Conservation (phyloP, 495 filamentous ascomycete species). For the Hyaloscypha hepaticicola region DNA sequence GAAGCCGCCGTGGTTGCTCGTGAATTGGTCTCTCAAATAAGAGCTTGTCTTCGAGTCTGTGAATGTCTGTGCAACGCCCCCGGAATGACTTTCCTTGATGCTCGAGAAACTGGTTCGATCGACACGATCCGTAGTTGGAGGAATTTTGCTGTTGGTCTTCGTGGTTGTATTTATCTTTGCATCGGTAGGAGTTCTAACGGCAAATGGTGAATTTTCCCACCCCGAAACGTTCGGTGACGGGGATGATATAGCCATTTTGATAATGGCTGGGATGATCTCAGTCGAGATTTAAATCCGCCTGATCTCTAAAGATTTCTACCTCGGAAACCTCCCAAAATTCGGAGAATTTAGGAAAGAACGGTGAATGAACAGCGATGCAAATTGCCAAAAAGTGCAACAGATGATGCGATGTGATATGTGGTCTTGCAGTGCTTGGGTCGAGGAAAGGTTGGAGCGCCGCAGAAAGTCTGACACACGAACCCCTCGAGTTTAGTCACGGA, state of each 20-base stretch:
- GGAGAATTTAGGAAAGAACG: not conserved
- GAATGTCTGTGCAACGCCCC: constrained; percentile 66
- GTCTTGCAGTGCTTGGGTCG: not conserved
- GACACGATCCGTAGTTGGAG: constrained; percentile 22
- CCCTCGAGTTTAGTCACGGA: constrained; percentile 27
- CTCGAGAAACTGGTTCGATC: constrained; percentile 57
- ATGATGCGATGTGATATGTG: not conserved
- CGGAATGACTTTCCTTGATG: constrained; percentile 49
- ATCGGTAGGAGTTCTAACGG: not conserved
- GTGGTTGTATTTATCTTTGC: not conserved
- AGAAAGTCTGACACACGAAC: constrained; percentile 25
- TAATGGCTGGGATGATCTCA: not conserved
- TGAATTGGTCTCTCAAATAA: constrained; percentile 43
- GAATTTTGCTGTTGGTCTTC: constrained; percentile 12
- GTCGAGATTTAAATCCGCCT: not conserved
- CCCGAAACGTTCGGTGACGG: not conserved
- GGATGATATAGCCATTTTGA: constrained; percentile 15
- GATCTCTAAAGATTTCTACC: not conserved
- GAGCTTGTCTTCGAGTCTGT: constrained; percentile 64
- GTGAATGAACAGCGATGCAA: not conserved
- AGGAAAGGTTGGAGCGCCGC: not conserved
- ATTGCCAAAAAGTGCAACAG: not conserved
- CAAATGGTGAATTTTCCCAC: not conserved
- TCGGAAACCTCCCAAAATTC: not conserved
- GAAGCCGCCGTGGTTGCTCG: not conserved